Conservation (phyloP, 2,329 filamentous ascomycete genomes). For the Colletotrichum sp. region DNA sequence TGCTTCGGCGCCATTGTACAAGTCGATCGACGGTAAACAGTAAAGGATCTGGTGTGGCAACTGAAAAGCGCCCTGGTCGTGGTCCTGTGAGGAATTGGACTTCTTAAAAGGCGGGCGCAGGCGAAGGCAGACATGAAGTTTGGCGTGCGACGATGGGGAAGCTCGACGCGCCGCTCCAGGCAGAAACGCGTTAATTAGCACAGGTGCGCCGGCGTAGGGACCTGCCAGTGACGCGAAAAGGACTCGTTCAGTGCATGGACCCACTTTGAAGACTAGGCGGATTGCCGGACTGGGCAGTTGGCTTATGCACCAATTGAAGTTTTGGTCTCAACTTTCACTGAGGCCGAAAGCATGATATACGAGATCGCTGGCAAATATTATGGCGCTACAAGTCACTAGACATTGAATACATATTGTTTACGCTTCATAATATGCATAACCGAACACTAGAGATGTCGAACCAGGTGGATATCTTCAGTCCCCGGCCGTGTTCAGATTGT, state of each 20-base stretch:
- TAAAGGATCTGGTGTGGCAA: neutral
- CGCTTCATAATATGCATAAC: neutral
- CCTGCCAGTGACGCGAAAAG: slow-evolving; percentile 1
- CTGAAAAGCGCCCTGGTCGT: neutral
- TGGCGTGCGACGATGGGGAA: neutral
- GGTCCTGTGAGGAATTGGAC: slow-evolving; percentile 3
- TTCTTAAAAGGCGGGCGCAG: neutral
- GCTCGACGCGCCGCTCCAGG: slow-evolving; percentile 42
- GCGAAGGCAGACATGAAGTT: slow-evolving; percentile 18
- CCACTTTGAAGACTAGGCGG: neutral
- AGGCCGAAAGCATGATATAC: neutral
- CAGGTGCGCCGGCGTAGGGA: slow-evolving; percentile 5
- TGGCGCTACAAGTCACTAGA: neutral
- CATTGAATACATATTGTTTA: neutral
- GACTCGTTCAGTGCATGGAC: neutral
- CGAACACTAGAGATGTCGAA: neutral
- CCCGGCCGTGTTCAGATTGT: slow-evolving; percentile 20
- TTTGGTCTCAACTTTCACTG: neutral
- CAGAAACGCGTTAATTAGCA: slow-evolving; percentile 46
- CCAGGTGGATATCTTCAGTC: slow-evolving; percentile 21
- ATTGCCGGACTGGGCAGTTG: neutral
- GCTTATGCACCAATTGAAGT: neutral
- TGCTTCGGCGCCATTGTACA: slow-evolving; percentile 66
- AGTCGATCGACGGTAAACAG: neutral
- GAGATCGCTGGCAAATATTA: neutral